Evolutionary conservation across 768 basidiomycete genomes (phyloP), one percentile per base, ranked within the genome.

Genomic region (Mycena crocata): DNA sequence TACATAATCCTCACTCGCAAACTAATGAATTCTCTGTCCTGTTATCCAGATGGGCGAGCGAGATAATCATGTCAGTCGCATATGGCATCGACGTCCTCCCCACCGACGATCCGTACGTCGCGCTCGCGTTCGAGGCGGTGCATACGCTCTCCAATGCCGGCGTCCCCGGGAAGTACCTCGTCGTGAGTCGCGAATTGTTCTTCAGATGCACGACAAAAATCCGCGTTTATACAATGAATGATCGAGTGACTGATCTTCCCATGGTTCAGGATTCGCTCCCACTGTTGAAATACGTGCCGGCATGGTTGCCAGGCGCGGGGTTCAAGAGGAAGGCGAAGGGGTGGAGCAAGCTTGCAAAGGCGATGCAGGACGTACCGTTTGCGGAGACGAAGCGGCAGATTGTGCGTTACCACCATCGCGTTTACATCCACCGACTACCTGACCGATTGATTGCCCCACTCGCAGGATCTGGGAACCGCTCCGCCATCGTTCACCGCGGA

Each of bases 251-350:
- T 23, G 12, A 32, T 28, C 42, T 9, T 26, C 23, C 24, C 2
- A 8, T n/a, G 5, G 10, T 52, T 26, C 49, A 59, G 40, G 45
- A 56, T 52, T 48, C 23, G n/a, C 51, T 52, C 15, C 64, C 57
- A 17, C 30, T 35, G 70, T 70, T 78, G 42, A 71, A 67, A 23
- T 60, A 77, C 49, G 49, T 79, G 7, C 79, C 78, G 0, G 35
- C 51, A 5, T 86, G 84, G 84, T 44, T 85, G 9, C 84, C 85
- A 30, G 85, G 85, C 0, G 79, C 81, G 14, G 79, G 79, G 35
- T 86, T 84, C 71, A 78, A 84, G 62, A 76, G 73, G 48, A 75
- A 75, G 52, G 84, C 84, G 5, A 71, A 75, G 30, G 49, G 70
- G 34, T 79, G 81, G 70, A 74, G 74, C 21, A 74, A 71, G 32